phyloP scores from a whole-genome alignment of 208 protist species.

The Acanthamoeba triangularis region DNA sequence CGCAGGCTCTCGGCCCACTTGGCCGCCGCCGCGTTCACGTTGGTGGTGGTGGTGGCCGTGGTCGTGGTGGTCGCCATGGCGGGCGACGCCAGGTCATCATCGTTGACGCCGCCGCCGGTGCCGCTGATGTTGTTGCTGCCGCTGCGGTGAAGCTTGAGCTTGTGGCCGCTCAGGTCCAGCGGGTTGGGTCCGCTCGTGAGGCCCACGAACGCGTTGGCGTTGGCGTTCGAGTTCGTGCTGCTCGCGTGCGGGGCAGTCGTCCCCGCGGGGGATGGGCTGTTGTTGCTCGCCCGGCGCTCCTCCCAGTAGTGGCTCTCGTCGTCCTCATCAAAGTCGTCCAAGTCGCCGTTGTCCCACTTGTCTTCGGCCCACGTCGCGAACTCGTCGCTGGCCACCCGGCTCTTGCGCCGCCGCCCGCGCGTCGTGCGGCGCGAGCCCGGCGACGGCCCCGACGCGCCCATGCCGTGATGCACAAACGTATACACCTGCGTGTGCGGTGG shows the following conservation, averaged over 20 bases:
- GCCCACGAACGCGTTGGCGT: conserved; percentile 9
- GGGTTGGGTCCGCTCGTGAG: neutral
- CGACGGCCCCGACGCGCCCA: neutral
- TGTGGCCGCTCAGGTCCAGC: neutral
- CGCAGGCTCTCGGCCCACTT: conserved; percentile 47
- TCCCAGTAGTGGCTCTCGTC: conserved; percentile 21
- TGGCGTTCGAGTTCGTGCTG: neutral
- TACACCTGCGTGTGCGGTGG: neutral
- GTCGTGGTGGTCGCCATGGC: neutral
- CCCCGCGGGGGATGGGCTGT: neutral
- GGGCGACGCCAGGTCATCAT: neutral
- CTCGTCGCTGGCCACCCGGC: neutral
- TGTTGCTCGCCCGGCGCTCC: neutral
- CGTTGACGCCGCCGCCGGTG: neutral
- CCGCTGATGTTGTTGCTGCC: neutral
- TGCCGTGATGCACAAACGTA: conserved; percentile 31
- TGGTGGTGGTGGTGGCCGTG: neutral
- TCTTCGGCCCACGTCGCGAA: conserved; percentile 56
- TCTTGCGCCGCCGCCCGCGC: neutral
- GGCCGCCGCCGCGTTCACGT: neutral
- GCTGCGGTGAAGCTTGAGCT: neutral
- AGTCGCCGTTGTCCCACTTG: conserved; percentile 1
- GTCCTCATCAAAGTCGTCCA: neutral
- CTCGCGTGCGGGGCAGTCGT: neutral
- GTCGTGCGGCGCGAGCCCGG: neutral